Percentiles rank a stretch among this genome's conserved stretches.
Conservation (phyloP, 257 asterid genomes). For the Nicotiana attenuata region DNA sequence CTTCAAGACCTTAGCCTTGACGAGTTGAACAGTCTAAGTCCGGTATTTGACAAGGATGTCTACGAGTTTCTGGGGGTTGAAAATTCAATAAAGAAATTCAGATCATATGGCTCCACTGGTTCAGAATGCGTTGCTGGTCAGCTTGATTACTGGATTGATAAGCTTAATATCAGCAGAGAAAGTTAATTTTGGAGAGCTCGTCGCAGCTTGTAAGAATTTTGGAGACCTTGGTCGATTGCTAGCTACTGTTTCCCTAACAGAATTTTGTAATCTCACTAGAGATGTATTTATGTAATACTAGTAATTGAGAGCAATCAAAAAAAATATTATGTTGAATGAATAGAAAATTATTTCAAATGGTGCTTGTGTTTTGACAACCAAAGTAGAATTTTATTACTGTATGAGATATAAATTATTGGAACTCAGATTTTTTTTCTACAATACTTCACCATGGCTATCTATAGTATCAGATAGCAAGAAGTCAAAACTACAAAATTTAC, state of each 20-base stretch:
- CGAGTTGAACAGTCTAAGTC: conserved; percentile 54
- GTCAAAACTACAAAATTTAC: neutral
- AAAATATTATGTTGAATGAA: neutral
- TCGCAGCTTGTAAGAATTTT: neutral
- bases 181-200: neutral
- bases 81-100: conserved; percentile 74
- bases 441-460: too few relatives aligned
- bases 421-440: too few relatives aligned
- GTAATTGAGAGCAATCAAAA: neutral
- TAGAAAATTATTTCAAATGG: neutral
- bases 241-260: neutral
- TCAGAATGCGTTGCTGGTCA: conserved; percentile 83
- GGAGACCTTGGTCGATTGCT: neutral
- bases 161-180: conserved; percentile 36
- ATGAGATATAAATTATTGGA: too few relatives aligned
- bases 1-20: conserved; percentile 65
- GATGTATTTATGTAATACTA: neutral
- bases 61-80: conserved; percentile 80
- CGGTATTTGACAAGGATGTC: conserved; percentile 68
- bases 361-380: neutral
- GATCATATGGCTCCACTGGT: conserved; percentile 96
- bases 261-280: neutral
- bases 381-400: too few relatives aligned
- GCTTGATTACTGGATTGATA: conserved; percentile 62
- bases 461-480: too few relatives aligned